phyloP scores from a whole-genome alignment of 2,329 filamentous ascomycete species.

The Penicillium rolfsii region DNA sequence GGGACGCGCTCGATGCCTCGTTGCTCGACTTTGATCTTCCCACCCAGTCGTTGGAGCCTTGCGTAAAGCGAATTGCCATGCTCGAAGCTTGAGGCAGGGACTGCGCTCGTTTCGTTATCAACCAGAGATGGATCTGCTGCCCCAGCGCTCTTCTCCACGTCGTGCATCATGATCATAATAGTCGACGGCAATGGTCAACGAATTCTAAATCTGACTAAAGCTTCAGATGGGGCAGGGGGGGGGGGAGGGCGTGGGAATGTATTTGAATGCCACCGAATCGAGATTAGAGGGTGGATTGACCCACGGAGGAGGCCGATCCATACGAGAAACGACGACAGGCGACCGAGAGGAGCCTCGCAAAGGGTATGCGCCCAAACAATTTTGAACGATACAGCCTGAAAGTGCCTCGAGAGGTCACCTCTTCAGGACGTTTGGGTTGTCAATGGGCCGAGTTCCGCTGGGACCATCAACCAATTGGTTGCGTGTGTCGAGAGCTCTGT shows the following conservation, averaged over 20 bases:
- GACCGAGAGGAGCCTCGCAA: neutral
- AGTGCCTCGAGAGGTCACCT: neutral
- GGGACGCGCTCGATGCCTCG: slow-evolving; percentile 76
- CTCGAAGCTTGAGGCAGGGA: slow-evolving; percentile 61
- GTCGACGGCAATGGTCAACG: neutral
- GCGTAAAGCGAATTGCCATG: slow-evolving; percentile 60
- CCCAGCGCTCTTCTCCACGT: slow-evolving; percentile 19
- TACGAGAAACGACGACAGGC: neutral
- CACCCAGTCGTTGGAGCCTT: slow-evolving; percentile 64
- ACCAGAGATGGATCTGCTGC: slow-evolving; percentile 9
- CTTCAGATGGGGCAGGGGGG: neutral
- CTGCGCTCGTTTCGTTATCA: slow-evolving; percentile 43
- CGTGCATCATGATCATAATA: slow-evolving; percentile 5
- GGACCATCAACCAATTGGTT: neutral
- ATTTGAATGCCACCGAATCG: slow-evolving; percentile 7
- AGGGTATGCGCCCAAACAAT: neutral
- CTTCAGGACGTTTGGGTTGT: no score
- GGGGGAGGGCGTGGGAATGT: neutral
- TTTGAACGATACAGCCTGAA: neutral
- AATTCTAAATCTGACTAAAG: neutral
- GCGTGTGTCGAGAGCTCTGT: neutral
- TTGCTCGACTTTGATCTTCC: slow-evolving; percentile 69
- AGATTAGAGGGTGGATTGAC: slow-evolving; percentile 2
- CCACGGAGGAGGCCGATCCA: slow-evolving; percentile 20
- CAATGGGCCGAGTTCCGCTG: neutral